A percentile compares a stretch with the other conserved stretches of the same genome.
Conservation (phyloP, 495 filamentous ascomycete species). For the Podospora tetraspora region DNA sequence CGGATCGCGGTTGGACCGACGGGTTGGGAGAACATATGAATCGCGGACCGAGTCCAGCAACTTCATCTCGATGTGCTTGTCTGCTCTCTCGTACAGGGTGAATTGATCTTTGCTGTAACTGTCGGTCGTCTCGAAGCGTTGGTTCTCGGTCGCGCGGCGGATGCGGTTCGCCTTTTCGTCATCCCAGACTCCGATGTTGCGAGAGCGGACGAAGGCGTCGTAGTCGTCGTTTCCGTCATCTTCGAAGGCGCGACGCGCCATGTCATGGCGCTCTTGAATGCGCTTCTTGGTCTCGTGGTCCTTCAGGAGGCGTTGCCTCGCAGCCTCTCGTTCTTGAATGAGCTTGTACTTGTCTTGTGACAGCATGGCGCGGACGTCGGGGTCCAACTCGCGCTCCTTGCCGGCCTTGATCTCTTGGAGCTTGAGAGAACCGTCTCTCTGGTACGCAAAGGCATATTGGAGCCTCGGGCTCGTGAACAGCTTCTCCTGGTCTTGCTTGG, state of each 20-base stretch:
- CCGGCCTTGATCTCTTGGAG: not conserved
- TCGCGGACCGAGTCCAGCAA: not conserved
- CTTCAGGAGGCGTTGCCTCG: not conserved
- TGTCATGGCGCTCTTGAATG: not conserved
- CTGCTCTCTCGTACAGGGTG: not conserved
- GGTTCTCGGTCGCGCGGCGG: not conserved
- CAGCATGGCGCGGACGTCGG: not conserved
- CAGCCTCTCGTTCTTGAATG: not conserved
- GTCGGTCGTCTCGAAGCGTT: not conserved
- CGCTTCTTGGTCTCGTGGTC: not conserved
- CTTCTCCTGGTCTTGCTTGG: slow-evolving; percentile 15
- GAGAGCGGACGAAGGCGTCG: not conserved
- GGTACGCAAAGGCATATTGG: slow-evolving; percentile 11
- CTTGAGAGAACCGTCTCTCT: slow-evolving; percentile 15
- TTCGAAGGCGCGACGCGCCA: not conserved
- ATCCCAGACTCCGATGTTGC: not conserved
- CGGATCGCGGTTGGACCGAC: not conserved
- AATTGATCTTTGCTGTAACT: not conserved
- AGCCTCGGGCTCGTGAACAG: slow-evolving; percentile 21
- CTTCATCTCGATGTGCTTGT: not conserved
- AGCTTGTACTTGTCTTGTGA: not conserved
- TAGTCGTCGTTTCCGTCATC: not conserved
- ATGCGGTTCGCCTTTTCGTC: not conserved
- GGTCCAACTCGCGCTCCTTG: not conserved
- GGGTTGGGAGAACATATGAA: not conserved